Evolutionary conservation across 1,284 basidiomycete genomes (phyloP).

Genomic region (Trametes pubescens): DNA sequence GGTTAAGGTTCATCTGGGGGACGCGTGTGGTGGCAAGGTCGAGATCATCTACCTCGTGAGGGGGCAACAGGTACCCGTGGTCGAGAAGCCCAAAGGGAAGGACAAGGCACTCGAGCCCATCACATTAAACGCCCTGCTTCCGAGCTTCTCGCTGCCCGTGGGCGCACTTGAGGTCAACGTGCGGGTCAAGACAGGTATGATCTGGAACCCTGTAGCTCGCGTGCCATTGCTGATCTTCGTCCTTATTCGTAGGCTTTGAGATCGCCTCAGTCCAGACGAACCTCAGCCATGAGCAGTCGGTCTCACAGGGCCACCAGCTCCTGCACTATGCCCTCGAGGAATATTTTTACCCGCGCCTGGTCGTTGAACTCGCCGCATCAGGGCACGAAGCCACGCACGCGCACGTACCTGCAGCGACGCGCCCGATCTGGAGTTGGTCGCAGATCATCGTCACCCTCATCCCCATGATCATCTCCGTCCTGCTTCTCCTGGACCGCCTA

Average conservation of each 20-base stretch:
- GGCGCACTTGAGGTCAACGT: slow-evolving; percentile 69
- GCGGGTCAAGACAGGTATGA: slow-evolving; percentile 59
- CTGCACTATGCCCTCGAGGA: slow-evolving; percentile 63
- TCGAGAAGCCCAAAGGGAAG: slow-evolving; percentile 28
- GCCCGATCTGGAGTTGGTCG: slow-evolving; percentile 14
- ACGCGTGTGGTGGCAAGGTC: slow-evolving; percentile 58
- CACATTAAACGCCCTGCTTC: slow-evolving; percentile 62
- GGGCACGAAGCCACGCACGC: not conserved
- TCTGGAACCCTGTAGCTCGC: not conserved
- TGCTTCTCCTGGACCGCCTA: slow-evolving; percentile 27
- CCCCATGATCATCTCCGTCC: slow-evolving; percentile 16
- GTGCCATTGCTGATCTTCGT: not conserved
- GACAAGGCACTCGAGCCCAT: slow-evolving; percentile 43
- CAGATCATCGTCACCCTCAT: slow-evolving; percentile 21
- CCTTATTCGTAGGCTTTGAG: slow-evolving; percentile 48
- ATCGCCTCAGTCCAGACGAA: slow-evolving; percentile 55
- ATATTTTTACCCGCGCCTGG: slow-evolving; percentile 62
- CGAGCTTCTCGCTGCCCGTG: slow-evolving; percentile 71
- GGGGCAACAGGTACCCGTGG: slow-evolving; percentile 28
- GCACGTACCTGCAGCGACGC: not conserved
- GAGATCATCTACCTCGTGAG: slow-evolving; percentile 71
- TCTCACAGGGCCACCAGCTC: slow-evolving; percentile 49
- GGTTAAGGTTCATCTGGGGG: slow-evolving; percentile 66
- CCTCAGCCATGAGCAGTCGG: slow-evolving; percentile 52
- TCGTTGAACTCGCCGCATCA: slow-evolving; percentile 30